Percentiles rank a stretch among this genome's conserved stretches.
Evolutionary conservation across 768 basidiomycete genomes (phyloP).

Genomic region (Lentinula aciculospora): DNA sequence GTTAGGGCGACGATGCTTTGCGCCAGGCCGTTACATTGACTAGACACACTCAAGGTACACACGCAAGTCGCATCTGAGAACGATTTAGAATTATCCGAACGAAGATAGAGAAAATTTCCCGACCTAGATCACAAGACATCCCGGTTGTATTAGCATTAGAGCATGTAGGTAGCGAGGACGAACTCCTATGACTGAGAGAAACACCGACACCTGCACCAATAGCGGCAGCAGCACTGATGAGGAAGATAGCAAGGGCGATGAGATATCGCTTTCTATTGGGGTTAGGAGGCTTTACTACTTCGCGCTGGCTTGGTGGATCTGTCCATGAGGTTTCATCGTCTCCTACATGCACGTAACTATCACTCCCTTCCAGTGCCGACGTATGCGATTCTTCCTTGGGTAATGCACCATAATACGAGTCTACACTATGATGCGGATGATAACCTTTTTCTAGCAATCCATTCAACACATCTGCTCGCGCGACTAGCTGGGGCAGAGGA

Average conservation of each 20-base stretch:
- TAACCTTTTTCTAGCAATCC: slow-evolving; percentile 49
- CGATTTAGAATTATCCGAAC: background rate
- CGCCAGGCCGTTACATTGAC: slow-evolving; percentile 49
- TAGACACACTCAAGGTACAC: slow-evolving; percentile 39
- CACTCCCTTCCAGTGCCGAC: background rate
- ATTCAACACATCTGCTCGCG: slow-evolving; percentile 42
- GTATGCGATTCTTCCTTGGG: slow-evolving; percentile 1
- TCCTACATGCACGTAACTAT: background rate
- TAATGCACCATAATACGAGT: slow-evolving; percentile 15
- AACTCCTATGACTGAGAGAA: slow-evolving; percentile 24
- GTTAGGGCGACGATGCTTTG: slow-evolving; percentile 44
- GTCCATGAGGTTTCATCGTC: background rate
- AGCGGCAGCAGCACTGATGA: slow-evolving; percentile 31
- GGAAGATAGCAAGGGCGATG: slow-evolving; percentile 25
- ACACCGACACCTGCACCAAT: slow-evolving; percentile 42
- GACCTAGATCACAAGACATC: slow-evolving; percentile 50
- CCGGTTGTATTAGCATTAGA: slow-evolving; percentile 37
- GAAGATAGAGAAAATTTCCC: slow-evolving; percentile 16
- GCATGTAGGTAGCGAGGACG: slow-evolving; percentile 23
- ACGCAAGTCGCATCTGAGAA: slow-evolving; percentile 54
- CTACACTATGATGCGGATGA: slow-evolving; percentile 43
- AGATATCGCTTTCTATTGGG: slow-evolving; percentile 5
- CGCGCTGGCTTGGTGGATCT: background rate
- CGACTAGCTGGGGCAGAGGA: slow-evolving; percentile 47
- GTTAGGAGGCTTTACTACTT: background rate